These are phyloP conservation scores for Ustilaginoidea virens DNA, from an alignment of 2,329 filamentous ascomycete species.

Conservation along the genomic window DNA sequence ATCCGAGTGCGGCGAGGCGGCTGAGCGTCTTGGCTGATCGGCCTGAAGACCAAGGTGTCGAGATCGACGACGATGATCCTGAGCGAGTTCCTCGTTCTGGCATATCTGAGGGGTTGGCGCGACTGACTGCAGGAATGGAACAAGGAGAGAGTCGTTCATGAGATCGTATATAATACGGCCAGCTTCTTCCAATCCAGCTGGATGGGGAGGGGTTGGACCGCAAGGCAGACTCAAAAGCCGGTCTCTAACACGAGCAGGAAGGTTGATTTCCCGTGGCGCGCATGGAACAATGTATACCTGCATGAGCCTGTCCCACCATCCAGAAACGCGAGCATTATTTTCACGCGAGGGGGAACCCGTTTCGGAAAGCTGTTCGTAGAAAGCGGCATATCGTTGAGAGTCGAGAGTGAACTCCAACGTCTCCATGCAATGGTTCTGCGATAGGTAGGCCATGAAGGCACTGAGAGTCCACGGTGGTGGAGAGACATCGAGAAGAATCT, in stretches of 20 bases:
- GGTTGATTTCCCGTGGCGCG: slow-evolving; percentile 75
- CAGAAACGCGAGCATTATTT: slow-evolving; percentile 51
- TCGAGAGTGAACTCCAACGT: slow-evolving; percentile 95
- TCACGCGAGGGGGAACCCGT: slow-evolving; percentile 23
- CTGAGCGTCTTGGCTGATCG: slow-evolving; percentile 11
- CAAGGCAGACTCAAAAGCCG: slow-evolving; percentile 44
- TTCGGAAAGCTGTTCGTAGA: slow-evolving; percentile 28
- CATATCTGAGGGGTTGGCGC: slow-evolving; percentile 20
- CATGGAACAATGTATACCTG: slow-evolving; percentile 82
- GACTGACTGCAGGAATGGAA: slow-evolving; percentile 74
- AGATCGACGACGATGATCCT: slow-evolving; percentile 15
- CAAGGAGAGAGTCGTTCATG: slow-evolving; percentile 92
- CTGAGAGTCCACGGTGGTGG: slow-evolving; percentile 78
- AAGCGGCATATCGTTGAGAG: slow-evolving; percentile 64
- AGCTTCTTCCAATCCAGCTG: slow-evolving; percentile 64
- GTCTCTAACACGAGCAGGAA: slow-evolving; percentile 75
- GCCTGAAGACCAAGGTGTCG: slow-evolving; percentile 1
- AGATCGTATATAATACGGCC: slow-evolving; percentile 83
- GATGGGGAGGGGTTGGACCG: slow-evolving; percentile 52
- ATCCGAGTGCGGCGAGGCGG: slow-evolving; percentile 31
- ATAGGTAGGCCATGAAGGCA: slow-evolving; percentile 92
- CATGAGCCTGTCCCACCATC: slow-evolving; percentile 76
- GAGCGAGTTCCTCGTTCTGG: slow-evolving; percentile 19
- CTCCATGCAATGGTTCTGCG: slow-evolving; percentile 92
- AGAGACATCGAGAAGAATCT: slow-evolving; percentile 77